Percentiles rank a stretch among this genome's conserved stretches.
phyloP scores from a whole-genome alignment of 2,329 filamentous ascomycete species.

The Ciborinia camelliae region DNA sequence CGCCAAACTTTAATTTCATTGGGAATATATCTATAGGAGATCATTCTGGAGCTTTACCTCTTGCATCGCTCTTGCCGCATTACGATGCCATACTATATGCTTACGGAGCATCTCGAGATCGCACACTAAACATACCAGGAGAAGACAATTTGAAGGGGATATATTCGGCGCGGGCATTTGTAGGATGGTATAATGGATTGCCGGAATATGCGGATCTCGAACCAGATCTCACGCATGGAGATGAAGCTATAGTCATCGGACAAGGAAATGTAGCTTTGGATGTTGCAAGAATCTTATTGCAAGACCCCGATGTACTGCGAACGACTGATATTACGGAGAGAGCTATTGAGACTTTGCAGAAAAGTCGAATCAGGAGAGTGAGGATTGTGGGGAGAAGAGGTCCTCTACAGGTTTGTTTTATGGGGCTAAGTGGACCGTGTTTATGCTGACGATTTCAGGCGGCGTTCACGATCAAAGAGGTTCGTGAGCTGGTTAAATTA shows the following conservation, averaged over 20 bases:
- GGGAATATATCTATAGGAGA: slow-evolving; percentile 81
- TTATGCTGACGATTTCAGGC: slow-evolving; percentile 50
- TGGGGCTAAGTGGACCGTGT: not conserved
- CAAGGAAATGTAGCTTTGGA: slow-evolving; percentile 97
- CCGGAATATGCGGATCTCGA: slow-evolving; percentile 72
- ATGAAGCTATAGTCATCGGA: slow-evolving; percentile 84
- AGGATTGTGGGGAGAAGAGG: slow-evolving; percentile 86
- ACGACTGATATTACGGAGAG: slow-evolving; percentile 87
- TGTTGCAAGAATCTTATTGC: slow-evolving; percentile 82
- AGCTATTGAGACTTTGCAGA: slow-evolving; percentile 69
- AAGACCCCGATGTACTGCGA: slow-evolving; percentile 66
- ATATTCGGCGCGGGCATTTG: slow-evolving; percentile 86
- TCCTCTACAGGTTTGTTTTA: slow-evolving; percentile 67
- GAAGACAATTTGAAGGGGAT: slow-evolving; percentile 71
- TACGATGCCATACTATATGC: slow-evolving; percentile 92
- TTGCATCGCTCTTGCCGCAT: slow-evolving; percentile 68
- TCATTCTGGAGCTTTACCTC: slow-evolving; percentile 52
- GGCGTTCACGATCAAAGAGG: slow-evolving; percentile 92
- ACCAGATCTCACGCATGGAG: slow-evolving; percentile 70
- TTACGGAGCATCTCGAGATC: slow-evolving; percentile 86
- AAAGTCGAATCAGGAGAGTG: slow-evolving; percentile 73
- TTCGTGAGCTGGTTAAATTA: slow-evolving; percentile 81
- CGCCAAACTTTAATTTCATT: slow-evolving; percentile 81
- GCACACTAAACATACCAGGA: slow-evolving; percentile 72
- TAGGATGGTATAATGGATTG: slow-evolving; percentile 97